Base-by-base conservation (phyloP, 345 rosid genomes). In the Brassica juncea region DNA sequence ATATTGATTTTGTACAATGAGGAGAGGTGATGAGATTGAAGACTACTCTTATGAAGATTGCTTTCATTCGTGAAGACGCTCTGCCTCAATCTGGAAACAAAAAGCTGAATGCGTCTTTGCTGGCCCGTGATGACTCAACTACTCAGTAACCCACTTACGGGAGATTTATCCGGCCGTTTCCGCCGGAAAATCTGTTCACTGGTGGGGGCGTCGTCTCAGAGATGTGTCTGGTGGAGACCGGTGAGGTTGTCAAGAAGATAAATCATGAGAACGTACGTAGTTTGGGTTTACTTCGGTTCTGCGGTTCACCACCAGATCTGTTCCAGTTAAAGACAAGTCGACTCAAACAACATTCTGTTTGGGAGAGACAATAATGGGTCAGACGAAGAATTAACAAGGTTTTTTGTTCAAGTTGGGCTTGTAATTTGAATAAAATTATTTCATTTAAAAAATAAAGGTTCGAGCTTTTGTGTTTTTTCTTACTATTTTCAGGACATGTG, bases 291-390 rank as follows among this genome's bases (percentile, higher is more conserved):
- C 63, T 70, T 19, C 19, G 19, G 19, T 19, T 19, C 19, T 19
- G 19, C 14, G 16, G 52, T 1, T 49, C 62, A 0, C 73, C 44
- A 15, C 62, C 73, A 28, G 73, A 70, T 52, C 4, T 70, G 19
- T 4, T 70, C 6, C 8, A 10, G 4, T 70, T 9, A 1, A 54
- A 70, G 63, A 31, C 47, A 19, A 2, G 12, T 4, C 44, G 54
- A 2, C 44, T 52, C n/a, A 68, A 59, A 14, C 23, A 44, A 47
- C 72, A 47, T 10, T 47, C 47, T 68, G 37, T 44, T 3, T 68
- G 72, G 35, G 70, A 80, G 9, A 83, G 84, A 70, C 86, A 83
- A 74, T 1, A 68, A 68, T 68, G 72, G 72, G 59, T 68, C 59
- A 68, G 23, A 27, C 37, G 59, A 68, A 1, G 4, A 3, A 19